These are phyloP conservation scores for Penicillium sp. DNA, from an alignment of 2,329 filamentous ascomycete species.

Conservation along the genomic window DNA sequence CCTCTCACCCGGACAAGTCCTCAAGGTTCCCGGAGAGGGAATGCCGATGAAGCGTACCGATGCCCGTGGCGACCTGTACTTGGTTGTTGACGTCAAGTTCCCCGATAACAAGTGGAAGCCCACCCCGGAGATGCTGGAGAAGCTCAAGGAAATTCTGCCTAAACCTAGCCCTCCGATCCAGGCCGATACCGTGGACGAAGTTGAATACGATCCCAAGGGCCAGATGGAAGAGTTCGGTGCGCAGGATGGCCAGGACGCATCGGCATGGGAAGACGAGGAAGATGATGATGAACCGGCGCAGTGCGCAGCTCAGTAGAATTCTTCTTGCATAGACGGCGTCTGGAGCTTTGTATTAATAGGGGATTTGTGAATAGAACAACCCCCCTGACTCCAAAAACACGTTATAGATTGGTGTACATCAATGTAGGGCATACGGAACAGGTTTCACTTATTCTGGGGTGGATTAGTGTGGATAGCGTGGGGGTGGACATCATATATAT, in stretches of 20 bases:
- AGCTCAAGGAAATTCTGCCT: slow-evolving; percentile 74
- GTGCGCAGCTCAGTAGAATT: slow-evolving; percentile 50
- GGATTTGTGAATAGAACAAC: slow-evolving; percentile 7
- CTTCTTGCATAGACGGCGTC: slow-evolving; percentile 35
- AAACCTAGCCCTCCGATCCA: slow-evolving; percentile 59
- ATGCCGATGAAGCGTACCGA: slow-evolving; percentile 93
- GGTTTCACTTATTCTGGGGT: slow-evolving; percentile 10
- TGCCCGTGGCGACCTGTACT: slow-evolving; percentile 78
- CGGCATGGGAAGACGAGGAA: slow-evolving; percentile 52
- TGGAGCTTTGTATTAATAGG: slow-evolving; percentile 18
- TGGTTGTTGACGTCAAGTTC: slow-evolving; percentile 83
- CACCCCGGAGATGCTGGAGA: slow-evolving; percentile 67
- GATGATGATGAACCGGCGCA: slow-evolving; percentile 49
- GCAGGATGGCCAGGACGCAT: slow-evolving; percentile 43
- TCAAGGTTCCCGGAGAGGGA: slow-evolving; percentile 85
- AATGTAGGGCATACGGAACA: neutral
- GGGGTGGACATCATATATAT: slow-evolving; percentile 31
- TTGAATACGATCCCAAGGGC: slow-evolving; percentile 78
- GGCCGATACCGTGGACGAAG: slow-evolving; percentile 78
- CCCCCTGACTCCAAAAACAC: neutral
- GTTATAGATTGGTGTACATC: neutral
- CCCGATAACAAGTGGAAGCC: slow-evolving; percentile 82
- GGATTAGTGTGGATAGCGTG: slow-evolving; percentile 40
- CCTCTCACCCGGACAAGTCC: slow-evolving; percentile 75
- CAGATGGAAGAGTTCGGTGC: slow-evolving; percentile 70